These are phyloP conservation scores for Plantago elongata DNA, from an alignment of 257 asterid species.

Conservation along the genomic window DNA sequence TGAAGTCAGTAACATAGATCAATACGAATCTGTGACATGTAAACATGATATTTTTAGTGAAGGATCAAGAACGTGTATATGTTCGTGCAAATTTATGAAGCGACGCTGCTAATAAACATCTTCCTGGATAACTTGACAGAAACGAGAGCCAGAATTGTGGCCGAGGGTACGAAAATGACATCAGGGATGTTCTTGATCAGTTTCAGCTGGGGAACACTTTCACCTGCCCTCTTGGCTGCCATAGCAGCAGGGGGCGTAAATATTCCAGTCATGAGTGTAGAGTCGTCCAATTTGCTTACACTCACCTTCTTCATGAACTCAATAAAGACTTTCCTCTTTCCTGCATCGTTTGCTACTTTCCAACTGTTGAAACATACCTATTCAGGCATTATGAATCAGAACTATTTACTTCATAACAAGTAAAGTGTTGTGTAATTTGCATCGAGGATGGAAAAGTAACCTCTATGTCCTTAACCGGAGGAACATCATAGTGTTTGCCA, in stretches of 20 bases:
- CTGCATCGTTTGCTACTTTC: slow-evolving; percentile 29
- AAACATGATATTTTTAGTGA: neutral
- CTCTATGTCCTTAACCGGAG: slow-evolving; percentile 48
- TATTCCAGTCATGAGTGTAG: slow-evolving; percentile 64
- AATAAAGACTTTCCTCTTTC: slow-evolving; percentile 43
- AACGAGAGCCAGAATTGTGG: slow-evolving; percentile 67
- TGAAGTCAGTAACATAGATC: neutral
- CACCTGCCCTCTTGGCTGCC: slow-evolving; percentile 87
- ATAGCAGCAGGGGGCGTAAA: slow-evolving; percentile 81
- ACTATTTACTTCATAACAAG: neutral
- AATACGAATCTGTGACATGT: neutral
- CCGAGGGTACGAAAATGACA: slow-evolving; percentile 70
- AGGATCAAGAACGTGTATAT: neutral
- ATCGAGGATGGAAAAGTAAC: slow-evolving; percentile 34
- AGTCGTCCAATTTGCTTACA: slow-evolving; percentile 53
- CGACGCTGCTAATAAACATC: slow-evolving; percentile 47
- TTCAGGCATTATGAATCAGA: slow-evolving; percentile 13
- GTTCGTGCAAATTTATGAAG: slow-evolving; percentile 23
- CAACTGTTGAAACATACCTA: slow-evolving; percentile 48
- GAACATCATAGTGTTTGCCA: slow-evolving; percentile 76
- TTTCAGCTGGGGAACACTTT: slow-evolving; percentile 70
- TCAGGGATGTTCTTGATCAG: slow-evolving; percentile 68
- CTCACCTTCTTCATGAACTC: slow-evolving; percentile 60
- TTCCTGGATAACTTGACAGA: slow-evolving; percentile 64
- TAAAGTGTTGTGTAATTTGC: neutral